Evolutionary conservation across 2,329 filamentous ascomycete species (phyloP), one percentile per base, ranked within the genome.

Genomic region (Clonostachys chloroleuca): DNA sequence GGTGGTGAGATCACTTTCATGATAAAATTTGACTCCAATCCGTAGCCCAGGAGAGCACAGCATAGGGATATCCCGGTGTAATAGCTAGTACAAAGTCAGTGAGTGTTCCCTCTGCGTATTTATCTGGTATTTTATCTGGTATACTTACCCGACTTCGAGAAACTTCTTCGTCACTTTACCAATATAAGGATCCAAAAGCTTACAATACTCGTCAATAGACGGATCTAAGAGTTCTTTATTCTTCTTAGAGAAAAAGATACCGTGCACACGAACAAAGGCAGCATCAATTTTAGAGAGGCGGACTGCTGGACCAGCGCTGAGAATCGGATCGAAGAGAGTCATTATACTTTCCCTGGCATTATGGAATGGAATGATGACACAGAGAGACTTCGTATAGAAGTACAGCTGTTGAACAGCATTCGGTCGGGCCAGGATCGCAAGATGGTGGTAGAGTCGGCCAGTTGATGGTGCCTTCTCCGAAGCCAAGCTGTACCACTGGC

Each of bases 391-490:
- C 0, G 75, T 68, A 53, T 91, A 92, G 50, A 81, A 88, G 56
- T 81, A 90, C 0, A 92, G 64, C 59, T 92, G 87, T 47, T 86
- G 80, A 0, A 90, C 64, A 1, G 78, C 78, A 49, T 88, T 84
- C 0, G 86, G 86, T 0, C 86, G 69, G 0, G 88, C 85, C 0
- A 92, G 63, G 24, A 92, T 92, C 0, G 91, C 92, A 0, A 96
- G 70, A 57, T 96, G 91, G 54, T 97, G 91, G 49, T 96, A 94
- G 0, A 97, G 73, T 0, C 92, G 75, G 0, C 92, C 92, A 0
- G 87, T 83, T 0, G 78, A 78, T 0, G 92, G 89, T 0, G 82
- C 81, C 30, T 84, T 84, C 54, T 95, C 87, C 1, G 88, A 87
- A 0, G 89, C 89, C 54, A 87, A 86, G 3, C 80, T 84, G 54